Base-by-base conservation (phyloP, 2,329 filamentous ascomycete genomes). In the Thermochaetoides dissita region DNA sequence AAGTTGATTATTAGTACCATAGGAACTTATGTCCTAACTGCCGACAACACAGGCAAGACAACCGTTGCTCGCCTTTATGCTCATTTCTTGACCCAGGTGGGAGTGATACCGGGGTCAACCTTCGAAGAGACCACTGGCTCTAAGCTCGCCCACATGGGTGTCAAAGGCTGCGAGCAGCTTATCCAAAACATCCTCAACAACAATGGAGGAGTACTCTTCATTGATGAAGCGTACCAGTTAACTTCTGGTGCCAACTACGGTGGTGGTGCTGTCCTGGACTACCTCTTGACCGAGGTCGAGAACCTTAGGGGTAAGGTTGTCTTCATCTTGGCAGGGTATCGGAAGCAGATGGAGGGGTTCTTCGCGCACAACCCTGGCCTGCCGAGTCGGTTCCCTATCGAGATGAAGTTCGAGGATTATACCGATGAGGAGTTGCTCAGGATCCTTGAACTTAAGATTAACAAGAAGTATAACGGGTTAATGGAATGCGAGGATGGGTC, bases 181-280 rank as follows among this genome's bases (percentile, higher is more conserved):
- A 60, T 84, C 6, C 65, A 79, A 2, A 50, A 63, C 0, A 65
- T 88, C 0, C 56, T 75, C 4, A 63, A 76, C 29, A 49, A 59
- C 0, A 76, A 73, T 0, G 83, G 82, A 0, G 84, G 84, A 0
- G 78, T 78, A 0, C 53, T 85, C 1, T 88, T 89, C 53, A 79
- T 89, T 17, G 84, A 89, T 46, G 83, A 89, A 56, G 81, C 83
- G 0, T 87, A 89, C 52, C 82, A 88, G 48, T 64, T 89, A 0
- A 68, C 74, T 0, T 74, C 72, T 1, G 71, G 71, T 0, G 72
- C 74, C 42, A 80, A 62, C 17, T 51, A 55, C 2, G 72, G 72
- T 0, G 81, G 82, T 0, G 63, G 60, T 0, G 68, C 70, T 0
- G 79, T 86, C 0, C 62, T 89, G 0, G 81, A 89, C 47, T 84